Evolutionary conservation across 2,329 filamentous ascomycete species (phyloP), one percentile per base, ranked within the genome.

Genomic region (Nannizziopsis arthrosporioides): DNA sequence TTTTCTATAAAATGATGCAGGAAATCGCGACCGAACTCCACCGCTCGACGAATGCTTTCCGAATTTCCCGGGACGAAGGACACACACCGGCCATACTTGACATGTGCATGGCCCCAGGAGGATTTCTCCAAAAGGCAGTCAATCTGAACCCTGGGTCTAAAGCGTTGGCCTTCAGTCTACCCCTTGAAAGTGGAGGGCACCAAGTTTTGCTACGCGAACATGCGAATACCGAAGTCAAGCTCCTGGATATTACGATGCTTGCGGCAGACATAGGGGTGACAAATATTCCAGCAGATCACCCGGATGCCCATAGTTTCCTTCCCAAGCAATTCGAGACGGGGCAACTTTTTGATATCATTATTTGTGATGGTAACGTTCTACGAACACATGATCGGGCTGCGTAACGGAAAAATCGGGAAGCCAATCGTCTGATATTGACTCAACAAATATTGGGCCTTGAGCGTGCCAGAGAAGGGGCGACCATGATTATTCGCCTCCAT

Each of bases 31-130:
- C 53, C 11, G 53, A 61, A 30, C 53, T 62, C n/a, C 41, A 61
- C n/a, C 27, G 30, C 4, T 31, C 30, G 8, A 58, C 52, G 3
- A 7, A 7, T 3, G 22, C 4, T 27, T 27, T 27, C 22, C 22
- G 22, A 27, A 27, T 27, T 27, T 27, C 22, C 3, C 7, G 7
- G 3, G 38, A 51, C 35, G 53, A 50, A 3, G 51, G 61, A 30
- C 49, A 18, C 5, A 19, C 39, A 2, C 27, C 34, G 14, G 19
- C 22, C 12, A 54, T 78, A 15, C 68, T 80, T 1, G 75, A 80
- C 53, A 64, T 77, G 51, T 77, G 76, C 57, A 71, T 74, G 63
- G 76, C 76, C 0, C 76, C 76, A 0, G 76, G 75, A 3, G 76
- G 71, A 1, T 80, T 76, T 53, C 58, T 72, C 2, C 51, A 54